Base-by-base conservation (phyloP, 495 filamentous ascomycete genomes). In the Pyrenopolyporus hunteri region DNA sequence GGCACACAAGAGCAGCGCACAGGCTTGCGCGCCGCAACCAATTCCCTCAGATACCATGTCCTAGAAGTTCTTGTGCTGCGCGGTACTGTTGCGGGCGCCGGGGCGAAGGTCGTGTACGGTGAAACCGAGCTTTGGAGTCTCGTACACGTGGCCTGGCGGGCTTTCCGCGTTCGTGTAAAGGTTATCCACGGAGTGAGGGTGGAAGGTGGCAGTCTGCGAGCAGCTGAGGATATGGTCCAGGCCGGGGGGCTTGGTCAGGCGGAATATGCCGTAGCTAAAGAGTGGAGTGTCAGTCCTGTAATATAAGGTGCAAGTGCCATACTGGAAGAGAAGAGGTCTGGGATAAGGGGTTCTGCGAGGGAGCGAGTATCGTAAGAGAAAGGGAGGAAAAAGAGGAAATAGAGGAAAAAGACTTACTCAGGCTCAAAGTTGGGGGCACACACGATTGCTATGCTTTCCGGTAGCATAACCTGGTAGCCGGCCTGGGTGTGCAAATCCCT, bases 361-460 rank as follows among this genome's bases (percentile, higher is more conserved):
- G n/a, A n/a, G n/a, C n/a, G n/a, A n/a, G n/a, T n/a, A n/a, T n/a
- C 14, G 62, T 11, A 8, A 13, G 19, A 6, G 9, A 25, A 57
- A 53, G 8, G 37, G 40, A 42, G 19, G 20, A 37, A 50, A 16
- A 4, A 14, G 8, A 42, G 5, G 32, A 40, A 7, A 22, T 29
- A 19, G 11, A 49, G 19, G 31, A 53, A n/a, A 17, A n/a, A n/a
- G n/a, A 85, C 87, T 78, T 73, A 91, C 83, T 82, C 86, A 35
- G 91, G 91, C 10, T 80, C 77, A 57, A 88, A 88, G 37, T 82
- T 88, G 9, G 94, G 94, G 23, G 95, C 91, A 74, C 95, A 98
- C 39, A 98, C 94, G 62, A 98, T 95, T 6, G 95, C 94, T 67
- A 98, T 93, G 68, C 89, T 93, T 78, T 98, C 94, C 11, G 90